Evolutionary conservation across 345 rosid species (phyloP).

Genomic region (Salix viminalis): DNA sequence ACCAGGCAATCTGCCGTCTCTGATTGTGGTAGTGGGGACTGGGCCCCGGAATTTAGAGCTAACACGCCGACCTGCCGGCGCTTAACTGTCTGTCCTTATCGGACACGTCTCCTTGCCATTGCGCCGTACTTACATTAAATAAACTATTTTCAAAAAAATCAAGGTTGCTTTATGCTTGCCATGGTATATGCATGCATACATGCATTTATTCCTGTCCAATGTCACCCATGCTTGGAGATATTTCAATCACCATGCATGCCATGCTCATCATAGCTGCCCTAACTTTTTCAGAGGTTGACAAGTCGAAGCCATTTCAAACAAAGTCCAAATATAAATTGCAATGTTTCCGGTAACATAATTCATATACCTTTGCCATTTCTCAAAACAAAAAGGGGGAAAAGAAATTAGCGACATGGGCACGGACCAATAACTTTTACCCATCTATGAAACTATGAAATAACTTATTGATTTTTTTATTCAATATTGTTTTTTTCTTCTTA

Average conservation of each 20-base stretch:
- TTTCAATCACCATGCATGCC: background rate
- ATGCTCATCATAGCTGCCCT: background rate
- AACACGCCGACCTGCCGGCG: constrained; percentile 13
- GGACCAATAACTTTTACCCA: too few species aligned
- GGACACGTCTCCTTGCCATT: constrained; percentile 3
- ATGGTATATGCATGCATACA: background rate
- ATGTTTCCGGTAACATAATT: too few species aligned
- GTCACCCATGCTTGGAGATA: background rate
- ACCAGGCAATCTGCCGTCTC: constrained; percentile 1
- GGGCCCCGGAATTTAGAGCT: background rate
- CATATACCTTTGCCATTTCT: too few species aligned
- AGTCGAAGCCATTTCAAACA: background rate
- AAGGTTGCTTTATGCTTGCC: background rate
- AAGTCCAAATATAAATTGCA: too few species aligned
- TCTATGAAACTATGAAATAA: too few species aligned
- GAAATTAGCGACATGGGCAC: too few species aligned
- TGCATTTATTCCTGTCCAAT: too few species aligned
- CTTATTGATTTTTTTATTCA: too few species aligned
- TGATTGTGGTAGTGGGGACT: background rate
- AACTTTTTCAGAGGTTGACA: background rate
- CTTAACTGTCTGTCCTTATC: constrained; percentile 8
- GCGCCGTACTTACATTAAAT: constrained; percentile 1
- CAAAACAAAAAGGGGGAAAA: too few species aligned
- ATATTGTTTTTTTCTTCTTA: too few species aligned
- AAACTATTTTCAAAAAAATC: background rate